Conservation (phyloP, 2,329 filamentous ascomycete genomes). For the Aspergillus fumigatiaffinis region DNA sequence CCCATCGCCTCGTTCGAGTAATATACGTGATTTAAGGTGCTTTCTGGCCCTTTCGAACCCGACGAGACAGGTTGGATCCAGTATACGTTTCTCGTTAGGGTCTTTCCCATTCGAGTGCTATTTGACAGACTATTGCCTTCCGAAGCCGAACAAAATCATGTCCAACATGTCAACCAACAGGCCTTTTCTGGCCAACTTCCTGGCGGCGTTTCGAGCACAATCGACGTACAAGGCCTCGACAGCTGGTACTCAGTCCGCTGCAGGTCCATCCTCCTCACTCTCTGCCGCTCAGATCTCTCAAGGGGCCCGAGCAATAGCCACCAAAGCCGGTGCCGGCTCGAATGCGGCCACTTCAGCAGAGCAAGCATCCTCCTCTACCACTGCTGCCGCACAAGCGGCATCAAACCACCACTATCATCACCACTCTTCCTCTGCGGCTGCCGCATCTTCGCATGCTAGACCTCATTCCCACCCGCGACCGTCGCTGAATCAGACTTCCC, state of each 20-base stretch:
- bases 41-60: no score
- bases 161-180: conserved; percentile 60
- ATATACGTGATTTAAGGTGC: no score
- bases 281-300: conserved; percentile 40
- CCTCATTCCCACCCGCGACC: conserved; percentile 20
- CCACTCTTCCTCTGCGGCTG: conserved; percentile 15
- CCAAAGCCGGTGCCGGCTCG: conserved; percentile 36
- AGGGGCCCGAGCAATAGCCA: conserved; percentile 45
- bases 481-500: conserved; percentile 31
- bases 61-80: no score
- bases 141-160: background rate
- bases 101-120: no score
- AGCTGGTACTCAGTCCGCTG: conserved; percentile 31
- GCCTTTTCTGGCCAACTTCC: conserved; percentile 64
- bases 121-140: no score
- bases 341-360: conserved; percentile 19
- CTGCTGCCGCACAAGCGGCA: conserved; percentile 12
- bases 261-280: conserved; percentile 32
- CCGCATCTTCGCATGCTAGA: conserved; percentile 11
- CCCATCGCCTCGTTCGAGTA: no score
- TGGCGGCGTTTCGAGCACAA: conserved; percentile 64
- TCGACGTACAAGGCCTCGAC: conserved; percentile 55
- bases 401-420: conserved; percentile 36
- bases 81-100: no score
- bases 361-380: conserved; percentile 11